These are phyloP conservation scores for Zizania latifolia DNA, from an alignment of 176 grass and related monocot species.

Conservation along the genomic window DNA sequence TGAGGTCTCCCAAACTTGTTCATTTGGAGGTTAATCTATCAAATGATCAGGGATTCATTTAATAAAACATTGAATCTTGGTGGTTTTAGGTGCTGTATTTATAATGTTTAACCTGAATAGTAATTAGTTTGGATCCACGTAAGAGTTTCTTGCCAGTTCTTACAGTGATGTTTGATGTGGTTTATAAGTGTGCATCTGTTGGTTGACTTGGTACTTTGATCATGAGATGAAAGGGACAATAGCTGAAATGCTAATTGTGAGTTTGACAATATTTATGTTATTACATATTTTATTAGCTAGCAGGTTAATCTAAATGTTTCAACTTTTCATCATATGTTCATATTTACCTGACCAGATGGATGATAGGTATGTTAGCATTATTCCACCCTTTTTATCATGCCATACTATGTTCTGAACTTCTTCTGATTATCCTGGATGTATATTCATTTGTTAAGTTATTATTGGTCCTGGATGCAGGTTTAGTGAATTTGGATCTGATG, in stretches of 20 bases:
- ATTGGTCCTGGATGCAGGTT: slow-evolving; percentile 39
- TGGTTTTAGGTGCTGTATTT: not conserved
- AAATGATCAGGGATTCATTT: not conserved
- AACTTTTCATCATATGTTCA: not conserved
- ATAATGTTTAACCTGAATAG: not conserved
- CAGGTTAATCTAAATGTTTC: not conserved
- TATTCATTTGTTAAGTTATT: not conserved
- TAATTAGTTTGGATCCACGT: not conserved
- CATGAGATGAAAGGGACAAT: not conserved
- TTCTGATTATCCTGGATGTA: not conserved
- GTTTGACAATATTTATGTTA: not conserved
- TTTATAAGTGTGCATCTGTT: not conserved
- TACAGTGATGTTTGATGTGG: not conserved
- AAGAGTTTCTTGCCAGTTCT: not conserved
- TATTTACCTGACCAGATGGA: not conserved
- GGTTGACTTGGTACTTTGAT: not conserved
- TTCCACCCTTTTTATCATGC: not conserved
- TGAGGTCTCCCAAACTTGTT: not conserved
- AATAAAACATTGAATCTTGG: not conserved
- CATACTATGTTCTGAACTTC: not conserved
- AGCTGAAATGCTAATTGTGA: not conserved
- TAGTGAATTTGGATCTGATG: slow-evolving; percentile 76
- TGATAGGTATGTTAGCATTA: not conserved
- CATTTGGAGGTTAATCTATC: not conserved
- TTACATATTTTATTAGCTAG: not conserved